Evolutionary conservation across 257 asterid species (phyloP), one percentile per base, ranked within the genome.

Genomic region (Mitragyna speciosa): DNA sequence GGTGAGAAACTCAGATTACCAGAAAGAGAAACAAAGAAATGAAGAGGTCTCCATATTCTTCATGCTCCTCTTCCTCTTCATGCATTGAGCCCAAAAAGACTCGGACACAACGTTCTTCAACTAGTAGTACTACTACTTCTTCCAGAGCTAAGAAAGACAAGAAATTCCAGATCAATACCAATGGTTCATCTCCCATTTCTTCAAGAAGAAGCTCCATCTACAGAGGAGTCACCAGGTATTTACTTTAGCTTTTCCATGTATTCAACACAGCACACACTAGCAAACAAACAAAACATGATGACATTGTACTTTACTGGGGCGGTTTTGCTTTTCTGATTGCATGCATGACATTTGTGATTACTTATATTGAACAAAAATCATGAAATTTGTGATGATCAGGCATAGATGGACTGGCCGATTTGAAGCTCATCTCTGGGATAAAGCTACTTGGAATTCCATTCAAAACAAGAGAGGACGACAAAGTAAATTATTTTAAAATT

Each of bases 371-470:
- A n/a, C n/a, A 49, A 54, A 65, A 75, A 14, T 49, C 47, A 19
- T 26, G 7, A 16, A 54, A 41, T 63, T 56, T 33, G 17, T 24
- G 31, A 20, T 64, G 73, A 52, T n/a, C 85, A 95, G 99, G 91
- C 98, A 95, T 77, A 86, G 98, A 61, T 93, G 97, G 93, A 93
- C 97, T 14, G 97, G 98, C 73, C 85, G 97, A 39, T 95, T 75
- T 78, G 99, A 95, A 71, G 98, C 99, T 41, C 99, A 95, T 69
- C 88, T 95, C 6, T 95, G 99, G 99, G 99, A 95, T 88, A 95
- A 92, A 79, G 87, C 83, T 75, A 83, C 88, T 17, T 93, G 98
- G 98, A 95, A 95, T 85, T 79, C 66, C 87, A 80, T 87, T 76
- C 94, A 91, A 91, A 93, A 87, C 85, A 95, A 95, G 86, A 86